Evolutionary conservation across 2,329 filamentous ascomycete species (phyloP).

Genomic region (Calonectria henricotiae): DNA sequence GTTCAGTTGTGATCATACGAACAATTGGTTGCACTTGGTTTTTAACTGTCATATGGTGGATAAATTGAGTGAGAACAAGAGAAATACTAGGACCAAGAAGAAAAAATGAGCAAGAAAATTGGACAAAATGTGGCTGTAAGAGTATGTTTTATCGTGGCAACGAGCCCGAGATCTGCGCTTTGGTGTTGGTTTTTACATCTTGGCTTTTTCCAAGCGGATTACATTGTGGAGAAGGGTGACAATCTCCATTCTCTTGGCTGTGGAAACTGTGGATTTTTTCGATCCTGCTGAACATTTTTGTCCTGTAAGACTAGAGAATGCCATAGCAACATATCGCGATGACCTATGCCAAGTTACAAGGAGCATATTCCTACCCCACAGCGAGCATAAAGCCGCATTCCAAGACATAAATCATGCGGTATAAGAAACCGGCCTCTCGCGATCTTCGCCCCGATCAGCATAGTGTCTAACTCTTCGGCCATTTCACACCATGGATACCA

Average conservation of each 20-base stretch:
- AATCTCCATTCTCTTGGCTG: conserved; percentile 17
- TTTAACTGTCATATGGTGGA: too few relatives aligned
- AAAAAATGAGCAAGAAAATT: neutral
- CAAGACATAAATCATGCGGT: neutral
- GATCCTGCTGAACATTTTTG: neutral
- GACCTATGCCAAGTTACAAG: conserved; percentile 19
- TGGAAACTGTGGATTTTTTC: conserved; percentile 40
- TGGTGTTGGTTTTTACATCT: conserved; percentile 13
- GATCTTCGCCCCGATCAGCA: conserved; percentile 3
- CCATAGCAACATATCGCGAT: conserved; percentile 14
- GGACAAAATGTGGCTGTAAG: too few relatives aligned
- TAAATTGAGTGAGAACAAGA: neutral
- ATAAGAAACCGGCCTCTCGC: conserved; percentile 7
- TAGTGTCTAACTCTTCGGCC: neutral
- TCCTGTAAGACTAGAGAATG: neutral
- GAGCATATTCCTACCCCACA: conserved; percentile 3
- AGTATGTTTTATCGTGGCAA: neutral
- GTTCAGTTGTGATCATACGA: neutral
- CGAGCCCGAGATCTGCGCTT: neutral
- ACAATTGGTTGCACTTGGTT: too few relatives aligned
- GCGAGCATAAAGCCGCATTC: neutral
- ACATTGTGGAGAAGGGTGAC: conserved; percentile 9
- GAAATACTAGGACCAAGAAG: neutral
- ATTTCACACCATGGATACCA: neutral
- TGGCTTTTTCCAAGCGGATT: conserved; percentile 4